phyloP scores from a whole-genome alignment of 2,329 filamentous ascomycete genomes.

The Waltergamsia citrina region DNA sequence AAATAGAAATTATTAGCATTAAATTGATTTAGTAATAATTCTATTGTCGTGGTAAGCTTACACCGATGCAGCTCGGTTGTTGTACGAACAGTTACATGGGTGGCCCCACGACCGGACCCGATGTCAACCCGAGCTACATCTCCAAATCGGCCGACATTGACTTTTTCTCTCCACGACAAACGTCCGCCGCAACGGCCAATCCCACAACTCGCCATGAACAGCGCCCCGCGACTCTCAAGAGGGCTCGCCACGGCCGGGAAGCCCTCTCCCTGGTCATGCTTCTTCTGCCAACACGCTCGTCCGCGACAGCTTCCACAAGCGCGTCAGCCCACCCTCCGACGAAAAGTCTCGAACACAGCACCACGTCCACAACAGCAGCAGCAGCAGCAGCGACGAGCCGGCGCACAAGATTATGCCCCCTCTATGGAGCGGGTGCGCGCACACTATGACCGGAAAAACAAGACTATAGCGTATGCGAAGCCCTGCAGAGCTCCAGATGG shows the following conservation, averaged over 20 bases:
- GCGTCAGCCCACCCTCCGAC: slow-evolving; percentile 12
- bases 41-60: too few relatives aligned
- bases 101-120: too few relatives aligned
- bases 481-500: slow-evolving; percentile 3
- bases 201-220: slow-evolving; percentile 1
- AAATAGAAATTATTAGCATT: too few relatives aligned
- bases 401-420: slow-evolving; percentile 12
- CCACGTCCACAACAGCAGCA: slow-evolving; percentile 12
- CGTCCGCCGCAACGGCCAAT: background rate
- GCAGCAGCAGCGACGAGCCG: slow-evolving; percentile 16
- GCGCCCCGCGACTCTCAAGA: slow-evolving; percentile 1
- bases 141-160: background rate
- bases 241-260: slow-evolving; percentile 1
- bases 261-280: slow-evolving; percentile 23
- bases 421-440: slow-evolving; percentile 55
- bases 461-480: slow-evolving; percentile 39
- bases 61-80: too few relatives aligned
- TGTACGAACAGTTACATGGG: too few relatives aligned
- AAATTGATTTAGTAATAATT: too few relatives aligned
- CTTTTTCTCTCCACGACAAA: background rate
- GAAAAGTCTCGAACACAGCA: slow-evolving; percentile 18
- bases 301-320: slow-evolving; percentile 12
- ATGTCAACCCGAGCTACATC: background rate
- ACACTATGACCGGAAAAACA: slow-evolving; percentile 58
- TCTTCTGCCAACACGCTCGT: slow-evolving; percentile 24